Base-by-base conservation (phyloP, 805 yeast genomes). In the Saccharomycopsis fibuligera region DNA sequence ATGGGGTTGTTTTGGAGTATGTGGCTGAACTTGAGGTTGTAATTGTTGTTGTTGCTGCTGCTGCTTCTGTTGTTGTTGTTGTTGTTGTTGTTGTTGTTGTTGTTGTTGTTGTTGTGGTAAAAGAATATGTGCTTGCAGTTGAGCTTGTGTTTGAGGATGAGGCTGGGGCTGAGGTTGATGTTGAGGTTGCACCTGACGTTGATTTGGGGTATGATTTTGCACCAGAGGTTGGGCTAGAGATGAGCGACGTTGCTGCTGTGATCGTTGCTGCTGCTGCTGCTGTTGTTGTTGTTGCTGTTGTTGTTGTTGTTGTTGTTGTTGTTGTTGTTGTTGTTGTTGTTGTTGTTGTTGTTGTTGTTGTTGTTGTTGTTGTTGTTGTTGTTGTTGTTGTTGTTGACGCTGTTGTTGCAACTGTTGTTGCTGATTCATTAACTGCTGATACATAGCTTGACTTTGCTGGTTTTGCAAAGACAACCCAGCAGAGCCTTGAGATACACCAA, bases 371-470 rank as follows among this genome's bases (percentile, higher is more conserved):
- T 22, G 30, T 35, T 33, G 41, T 17, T 31, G 41, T 8, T 17
- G 35, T 14, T 38, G 33, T 23, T 41, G 47, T 21, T 38, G 38
- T 27, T 42, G 43, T 41, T 42, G 49, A 9, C 36, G 41, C 43
- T 44, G 48, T 25, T 31, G 40, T 27, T 43, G 46, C 16, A 29
- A 36, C 9, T 21, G 39, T 4, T n/a, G 38, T 33, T 30, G 45
- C 17, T 24, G 6, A 38, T 21, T 21, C 29, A 24, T 22, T 24
- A 38, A 24, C 25, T 10, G 42, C n/a, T 19, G 29, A 22, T 21
- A 21, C 30, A 22, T 21, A 9, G 42, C 42, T 38, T 38, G 25
- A 21, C 30, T 21, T 38, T 38, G n/a, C n/a, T n/a, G 42, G 38
- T 12, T 16, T 35, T 29, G 31, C 31, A 29, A 29, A 9, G 8